Percentiles rank a stretch among this genome's conserved stretches.
Conservation (phyloP, 768 basidiomycete species). For the Pulveroboletus sp. region DNA sequence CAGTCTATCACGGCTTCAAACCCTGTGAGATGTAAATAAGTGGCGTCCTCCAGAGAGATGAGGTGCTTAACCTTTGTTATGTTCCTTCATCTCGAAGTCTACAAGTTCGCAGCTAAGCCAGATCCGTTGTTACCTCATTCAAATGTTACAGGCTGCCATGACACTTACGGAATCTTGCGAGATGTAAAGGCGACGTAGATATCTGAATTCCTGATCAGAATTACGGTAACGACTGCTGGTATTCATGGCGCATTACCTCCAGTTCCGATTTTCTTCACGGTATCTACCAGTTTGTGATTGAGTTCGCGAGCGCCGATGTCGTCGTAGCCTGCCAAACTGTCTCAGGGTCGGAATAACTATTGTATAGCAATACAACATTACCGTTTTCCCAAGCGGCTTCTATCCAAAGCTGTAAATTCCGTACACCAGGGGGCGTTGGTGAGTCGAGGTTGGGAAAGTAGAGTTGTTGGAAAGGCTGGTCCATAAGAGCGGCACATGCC, state of each 20-base stretch:
- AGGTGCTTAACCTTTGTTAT: conserved; percentile 39
- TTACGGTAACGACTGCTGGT: not conserved
- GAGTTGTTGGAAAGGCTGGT: conserved; percentile 54
- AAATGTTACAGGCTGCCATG: not conserved
- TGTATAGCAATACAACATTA: conserved; percentile 16
- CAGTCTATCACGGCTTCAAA: conserved; percentile 57
- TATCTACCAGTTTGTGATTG: conserved; percentile 46
- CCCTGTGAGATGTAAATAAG: conserved; percentile 28
- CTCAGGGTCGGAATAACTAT: not conserved
- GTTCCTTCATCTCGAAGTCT: conserved; percentile 55
- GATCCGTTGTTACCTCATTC: not conserved
- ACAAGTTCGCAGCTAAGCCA: conserved; percentile 51
- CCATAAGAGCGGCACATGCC: conserved; percentile 68
- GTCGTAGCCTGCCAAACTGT: conserved; percentile 57
- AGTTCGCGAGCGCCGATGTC: conserved; percentile 60
- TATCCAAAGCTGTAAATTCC: conserved; percentile 74
- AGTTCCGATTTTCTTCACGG: conserved; percentile 78
- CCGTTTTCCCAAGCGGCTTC: conserved; percentile 78
- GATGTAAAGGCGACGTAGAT: conserved; percentile 74
- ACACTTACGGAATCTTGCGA: conserved; percentile 76
- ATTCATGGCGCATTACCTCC: conserved; percentile 45
- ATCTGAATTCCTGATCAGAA: conserved; percentile 42
- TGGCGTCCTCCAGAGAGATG: not conserved
- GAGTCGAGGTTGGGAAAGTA: conserved; percentile 60
- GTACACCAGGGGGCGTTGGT: conserved; percentile 61